phyloP scores from a whole-genome alignment of 805 yeast genomes.

The Candida montana region DNA sequence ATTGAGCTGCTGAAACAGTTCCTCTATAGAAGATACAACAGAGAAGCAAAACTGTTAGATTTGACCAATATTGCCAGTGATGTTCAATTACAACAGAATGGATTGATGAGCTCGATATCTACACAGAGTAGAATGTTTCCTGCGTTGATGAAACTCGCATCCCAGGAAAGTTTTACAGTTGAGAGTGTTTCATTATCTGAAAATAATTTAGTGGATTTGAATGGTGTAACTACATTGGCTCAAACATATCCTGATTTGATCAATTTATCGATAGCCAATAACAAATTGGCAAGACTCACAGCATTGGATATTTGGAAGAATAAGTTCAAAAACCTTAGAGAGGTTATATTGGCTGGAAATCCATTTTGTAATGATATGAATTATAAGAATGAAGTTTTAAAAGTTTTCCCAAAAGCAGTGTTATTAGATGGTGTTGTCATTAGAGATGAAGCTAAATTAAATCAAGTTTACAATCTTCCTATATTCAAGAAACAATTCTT shows the following conservation, averaged over 20 bases:
- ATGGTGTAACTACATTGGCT: constrained; percentile 57
- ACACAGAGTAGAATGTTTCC: constrained; percentile 80
- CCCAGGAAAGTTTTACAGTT: constrained; percentile 44
- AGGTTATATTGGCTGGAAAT: constrained; percentile 72
- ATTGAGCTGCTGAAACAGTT: constrained; percentile 59
- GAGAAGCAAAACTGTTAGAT: constrained; percentile 60
- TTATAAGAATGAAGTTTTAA: constrained; percentile 58
- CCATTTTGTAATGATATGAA: constrained; percentile 51
- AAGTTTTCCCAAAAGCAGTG: constrained; percentile 72
- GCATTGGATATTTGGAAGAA: constrained; percentile 70
- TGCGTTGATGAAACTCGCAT: constrained; percentile 81
- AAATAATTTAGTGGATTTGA: constrained; percentile 60
- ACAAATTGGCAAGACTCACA: constrained; percentile 54
- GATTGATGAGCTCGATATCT: constrained; percentile 56
- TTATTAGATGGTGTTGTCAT: constrained; percentile 74
- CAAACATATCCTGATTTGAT: constrained; percentile 67
- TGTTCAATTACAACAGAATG: constrained; percentile 50
- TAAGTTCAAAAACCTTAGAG: constrained; percentile 69
- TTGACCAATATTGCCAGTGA: constrained; percentile 62
- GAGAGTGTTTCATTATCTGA: constrained; percentile 66
- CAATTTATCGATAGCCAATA: constrained; percentile 77
- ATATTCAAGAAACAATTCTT: constrained; percentile 57
- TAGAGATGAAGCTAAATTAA: constrained; percentile 64
- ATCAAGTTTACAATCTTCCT: constrained; percentile 49
- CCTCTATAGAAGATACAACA: constrained; percentile 61